These are phyloP conservation scores for Diversispora eburnea DNA, from an alignment of 192 early-diverging fungal genomes.

Conservation along the genomic window DNA sequence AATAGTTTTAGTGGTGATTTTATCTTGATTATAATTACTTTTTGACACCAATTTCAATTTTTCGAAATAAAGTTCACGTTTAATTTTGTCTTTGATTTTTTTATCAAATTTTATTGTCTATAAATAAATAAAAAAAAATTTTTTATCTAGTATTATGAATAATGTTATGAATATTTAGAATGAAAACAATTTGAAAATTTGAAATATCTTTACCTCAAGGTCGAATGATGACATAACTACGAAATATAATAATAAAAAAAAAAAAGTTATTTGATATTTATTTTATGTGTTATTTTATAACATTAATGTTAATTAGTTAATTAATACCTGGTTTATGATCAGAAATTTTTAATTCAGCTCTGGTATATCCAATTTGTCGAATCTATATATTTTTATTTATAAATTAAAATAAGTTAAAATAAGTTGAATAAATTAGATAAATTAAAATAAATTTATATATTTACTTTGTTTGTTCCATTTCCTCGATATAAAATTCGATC, in stretches of 20 bases:
- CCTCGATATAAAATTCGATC: constrained; percentile 65
- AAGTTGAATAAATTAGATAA: neutral
- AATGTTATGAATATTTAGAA: constrained; percentile 32
- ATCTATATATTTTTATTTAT: constrained; percentile 23
- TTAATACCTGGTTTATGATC: constrained; percentile 68
- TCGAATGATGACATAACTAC: constrained; percentile 38
- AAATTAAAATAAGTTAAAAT: neutral
- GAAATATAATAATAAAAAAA: constrained; percentile 8
- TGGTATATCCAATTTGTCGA: constrained; percentile 46
- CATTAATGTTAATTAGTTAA: neutral
- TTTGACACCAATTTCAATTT: neutral
- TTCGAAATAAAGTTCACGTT: constrained; percentile 45
- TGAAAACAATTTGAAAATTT: constrained; percentile 10
- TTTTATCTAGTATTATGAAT: neutral
- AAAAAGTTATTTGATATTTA: neutral
- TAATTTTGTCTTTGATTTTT: constrained; percentile 43
- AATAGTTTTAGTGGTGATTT: neutral
- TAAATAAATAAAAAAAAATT: neutral
- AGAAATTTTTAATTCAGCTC: constrained; percentile 66
- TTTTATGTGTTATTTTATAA: neutral
- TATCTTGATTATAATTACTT: neutral
- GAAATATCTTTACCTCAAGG: constrained; percentile 26
- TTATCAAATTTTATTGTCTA: constrained; percentile 47
- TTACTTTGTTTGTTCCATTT: constrained; percentile 34
- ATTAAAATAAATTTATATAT: neutral